Percentiles rank a stretch among this genome's conserved stretches.
Conservation (phyloP, 2,329 filamentous ascomycete genomes). For the Penicillium sp. region DNA sequence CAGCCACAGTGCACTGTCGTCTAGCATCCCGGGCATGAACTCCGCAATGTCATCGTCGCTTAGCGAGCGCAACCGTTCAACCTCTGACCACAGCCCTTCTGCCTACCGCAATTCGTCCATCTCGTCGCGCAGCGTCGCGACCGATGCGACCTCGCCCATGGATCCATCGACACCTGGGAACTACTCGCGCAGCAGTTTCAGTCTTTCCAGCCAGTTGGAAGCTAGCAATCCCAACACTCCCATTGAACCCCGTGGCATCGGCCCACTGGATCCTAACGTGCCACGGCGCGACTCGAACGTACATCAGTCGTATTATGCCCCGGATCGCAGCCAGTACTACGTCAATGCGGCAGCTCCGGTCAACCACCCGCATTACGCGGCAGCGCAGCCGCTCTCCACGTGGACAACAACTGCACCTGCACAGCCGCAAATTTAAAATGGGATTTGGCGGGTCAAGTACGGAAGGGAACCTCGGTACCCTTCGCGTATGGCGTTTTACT, state of each 20-base stretch:
- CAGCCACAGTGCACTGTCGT: conserved; percentile 35
- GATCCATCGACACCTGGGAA: conserved; percentile 39
- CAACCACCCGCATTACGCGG: conserved; percentile 36
- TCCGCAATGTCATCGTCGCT: conserved; percentile 35
- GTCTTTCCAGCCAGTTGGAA: conserved; percentile 37
- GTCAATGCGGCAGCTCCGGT: conserved; percentile 29
- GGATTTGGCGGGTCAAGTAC: not conserved
- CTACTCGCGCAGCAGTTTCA: conserved; percentile 43
- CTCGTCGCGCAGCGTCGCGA: conserved; percentile 39
- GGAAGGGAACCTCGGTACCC: not conserved
- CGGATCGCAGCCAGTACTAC: conserved; percentile 39
- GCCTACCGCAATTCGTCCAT: conserved; percentile 45
- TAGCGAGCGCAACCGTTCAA: conserved; percentile 39
- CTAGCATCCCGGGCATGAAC: conserved; percentile 36
- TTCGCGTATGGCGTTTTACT: not conserved
- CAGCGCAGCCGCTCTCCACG: conserved; percentile 32
- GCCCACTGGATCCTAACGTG: conserved; percentile 34
- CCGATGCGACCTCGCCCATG: conserved; percentile 42
- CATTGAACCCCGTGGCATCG: conserved; percentile 36
- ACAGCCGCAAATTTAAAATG: conserved; percentile 40
- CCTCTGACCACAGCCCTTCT: conserved; percentile 37
- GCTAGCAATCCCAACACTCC: conserved; percentile 25
- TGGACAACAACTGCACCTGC: conserved; percentile 43
- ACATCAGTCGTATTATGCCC: conserved; percentile 35
- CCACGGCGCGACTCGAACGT: conserved; percentile 41